phyloP scores from a whole-genome alignment of 2,329 filamentous ascomycete species.

The Hypoxylon sp. region DNA sequence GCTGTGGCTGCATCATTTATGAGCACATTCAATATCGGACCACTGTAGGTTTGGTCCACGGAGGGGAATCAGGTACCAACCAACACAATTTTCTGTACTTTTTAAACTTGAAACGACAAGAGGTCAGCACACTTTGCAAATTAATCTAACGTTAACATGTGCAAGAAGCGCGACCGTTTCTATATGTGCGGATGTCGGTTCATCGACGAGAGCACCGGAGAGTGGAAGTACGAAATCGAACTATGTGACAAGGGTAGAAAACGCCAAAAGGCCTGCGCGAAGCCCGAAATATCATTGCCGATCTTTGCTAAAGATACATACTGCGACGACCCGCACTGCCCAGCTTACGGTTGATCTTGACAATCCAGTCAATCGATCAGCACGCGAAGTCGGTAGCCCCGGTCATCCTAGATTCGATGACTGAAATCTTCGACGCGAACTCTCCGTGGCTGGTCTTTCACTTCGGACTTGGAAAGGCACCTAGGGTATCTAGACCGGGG shows the following conservation, averaged over 20 bases:
- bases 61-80: background rate
- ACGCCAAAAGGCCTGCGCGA: constrained; percentile 39
- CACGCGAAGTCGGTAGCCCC: constrained; percentile 12
- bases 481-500: background rate
- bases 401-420: constrained; percentile 4
- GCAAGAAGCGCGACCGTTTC: constrained; percentile 46
- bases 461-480: background rate
- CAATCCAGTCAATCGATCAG: constrained; percentile 11
- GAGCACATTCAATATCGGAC: background rate
- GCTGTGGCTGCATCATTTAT: background rate
- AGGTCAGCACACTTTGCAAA: background rate
- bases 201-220: constrained; percentile 39
- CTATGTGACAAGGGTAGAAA: constrained; percentile 40
- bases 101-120: background rate
- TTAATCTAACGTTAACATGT: constrained; percentile 37
- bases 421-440: background rate
- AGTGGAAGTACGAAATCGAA: constrained; percentile 44
- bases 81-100: background rate
- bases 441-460: constrained; percentile 9
- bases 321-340: constrained; percentile 47
- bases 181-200: constrained; percentile 48
- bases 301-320: constrained; percentile 46
- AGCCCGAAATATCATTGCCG: constrained; percentile 45
- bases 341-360: constrained; percentile 36
- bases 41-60: background rate